Evolutionary conservation across 2,329 filamentous ascomycete species (phyloP), one percentile per base, ranked within the genome.

Genomic region (Talaromyces sp.): DNA sequence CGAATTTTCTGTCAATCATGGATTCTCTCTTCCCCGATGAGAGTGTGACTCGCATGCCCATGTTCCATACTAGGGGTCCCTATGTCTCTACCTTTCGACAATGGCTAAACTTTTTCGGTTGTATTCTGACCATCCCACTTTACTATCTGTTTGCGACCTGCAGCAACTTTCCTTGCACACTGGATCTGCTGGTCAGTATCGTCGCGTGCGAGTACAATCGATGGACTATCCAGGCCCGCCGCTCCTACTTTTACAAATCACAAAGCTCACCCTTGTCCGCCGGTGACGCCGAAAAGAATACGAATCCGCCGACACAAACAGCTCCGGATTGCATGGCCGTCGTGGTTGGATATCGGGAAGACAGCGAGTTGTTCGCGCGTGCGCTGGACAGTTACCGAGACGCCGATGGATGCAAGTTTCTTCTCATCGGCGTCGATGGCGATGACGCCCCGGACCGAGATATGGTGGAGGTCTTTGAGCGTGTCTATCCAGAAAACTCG

Each of bases 321-420:
- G 36, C 60, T 30, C 9, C 55, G 11, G 36, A 63, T 17, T 71
- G 69, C 19, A 68, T 73, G 60, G 69, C 69, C 7, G 65, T 67
- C 0, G 65, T 73, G 22, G 71, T 73, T 17, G 71, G 71, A 27
- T 73, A 72, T 62, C 68, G 71, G 30, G 71, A 73, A 55, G 71
- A 73, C 25, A 67, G 69, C 1, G 61, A 59, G 4, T 56, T 73
- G 2, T 73, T 70, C 62, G 63, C 63, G 30, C 66, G 66, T 10
- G 68, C 67, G n/a, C 59, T 73, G 42, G 64, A 67, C 2, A 72
- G 71, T 57, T 73, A 73, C 65, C 69, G 65, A 36, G 57, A 61
- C 5, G 66, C 68, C 1, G 58, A 64, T 6, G 67, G 66, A 9
- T 67, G 68, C n/a, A 64, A 64, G 0, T 68, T 70, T 36, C 47